Conservation (phyloP, 306 rosid species). For the Quercus suber region DNA sequence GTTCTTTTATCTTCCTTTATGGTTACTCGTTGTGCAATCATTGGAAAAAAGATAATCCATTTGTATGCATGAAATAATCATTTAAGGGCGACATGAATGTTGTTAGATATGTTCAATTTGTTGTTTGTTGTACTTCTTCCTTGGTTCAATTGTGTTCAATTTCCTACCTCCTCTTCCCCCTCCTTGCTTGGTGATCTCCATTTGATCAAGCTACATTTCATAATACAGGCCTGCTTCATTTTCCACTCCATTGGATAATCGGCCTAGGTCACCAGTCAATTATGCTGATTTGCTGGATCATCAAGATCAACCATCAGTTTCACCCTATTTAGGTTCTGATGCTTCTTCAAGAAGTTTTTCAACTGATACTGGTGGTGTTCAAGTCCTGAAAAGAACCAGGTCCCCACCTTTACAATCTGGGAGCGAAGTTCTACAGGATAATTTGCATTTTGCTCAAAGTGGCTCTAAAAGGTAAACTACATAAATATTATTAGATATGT, state of each 20-base stretch:
- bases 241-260: slow-evolving; percentile 35
- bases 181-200: slow-evolving; percentile 7
- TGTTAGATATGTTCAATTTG: too few species aligned
- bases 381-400: slow-evolving; percentile 52
- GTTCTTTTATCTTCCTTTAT: too few species aligned
- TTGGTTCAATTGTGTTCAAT: too few species aligned
- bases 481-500: background rate
- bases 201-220: slow-evolving; percentile 20
- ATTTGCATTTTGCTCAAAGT: slow-evolving; percentile 25
- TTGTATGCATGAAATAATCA: background rate
- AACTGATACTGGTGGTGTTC: slow-evolving; percentile 29
- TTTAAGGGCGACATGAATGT: background rate
- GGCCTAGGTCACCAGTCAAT: slow-evolving; percentile 16
- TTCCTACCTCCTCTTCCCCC: background rate
- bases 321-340: slow-evolving; percentile 32
- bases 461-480: slow-evolving; percentile 43
- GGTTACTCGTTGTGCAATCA: too few species aligned
- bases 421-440: slow-evolving; percentile 16
- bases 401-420: slow-evolving; percentile 42
- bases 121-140: too few species aligned
- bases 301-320: slow-evolving; percentile 34
- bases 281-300: slow-evolving; percentile 22
- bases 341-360: slow-evolving; percentile 34
- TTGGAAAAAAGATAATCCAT: too few species aligned
- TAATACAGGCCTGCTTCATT: slow-evolving; percentile 43